Percentiles rank a stretch among this genome's conserved stretches.
phyloP scores from a whole-genome alignment of 352 stramenopile genomes.

The Phytopythium delawarense region DNA sequence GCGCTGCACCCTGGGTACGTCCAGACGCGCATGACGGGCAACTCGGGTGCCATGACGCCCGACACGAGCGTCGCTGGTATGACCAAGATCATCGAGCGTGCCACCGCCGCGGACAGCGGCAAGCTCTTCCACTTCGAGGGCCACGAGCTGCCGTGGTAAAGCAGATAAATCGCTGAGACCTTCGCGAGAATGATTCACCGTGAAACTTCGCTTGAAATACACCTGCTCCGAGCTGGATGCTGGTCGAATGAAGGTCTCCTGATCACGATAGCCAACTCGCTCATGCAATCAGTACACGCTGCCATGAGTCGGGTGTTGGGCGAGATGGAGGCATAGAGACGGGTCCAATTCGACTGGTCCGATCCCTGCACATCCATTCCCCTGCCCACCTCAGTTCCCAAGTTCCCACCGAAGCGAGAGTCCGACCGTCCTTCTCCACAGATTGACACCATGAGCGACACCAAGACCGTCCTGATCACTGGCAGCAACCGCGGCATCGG shows the following conservation, averaged over 20 bases:
- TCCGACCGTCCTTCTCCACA: not conserved
- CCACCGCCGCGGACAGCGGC: conserved; percentile 33
- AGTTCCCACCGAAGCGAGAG: not conserved
- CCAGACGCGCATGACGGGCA: conserved; percentile 40
- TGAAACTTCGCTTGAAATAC: too few relatives aligned
- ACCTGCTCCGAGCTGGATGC: not conserved
- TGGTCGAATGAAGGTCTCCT: not conserved
- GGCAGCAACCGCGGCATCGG: conserved; percentile 38
- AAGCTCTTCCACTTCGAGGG: conserved; percentile 43
- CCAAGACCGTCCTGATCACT: conserved; percentile 48
- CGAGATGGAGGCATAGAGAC: not conserved
- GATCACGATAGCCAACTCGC: not conserved
- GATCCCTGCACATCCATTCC: not conserved
- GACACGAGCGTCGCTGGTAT: conserved; percentile 35
- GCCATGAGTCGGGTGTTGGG: not conserved
- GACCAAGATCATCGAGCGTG: conserved; percentile 30
- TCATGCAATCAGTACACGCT: not conserved
- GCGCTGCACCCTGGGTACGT: conserved; percentile 56
- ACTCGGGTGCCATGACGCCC: conserved; percentile 23
- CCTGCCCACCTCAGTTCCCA: not conserved
- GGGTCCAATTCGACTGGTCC: not conserved
- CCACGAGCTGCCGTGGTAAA: conserved; percentile 35
- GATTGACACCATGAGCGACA: conserved; percentile 27
- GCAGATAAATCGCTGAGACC: not conserved
- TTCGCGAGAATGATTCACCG: too few relatives aligned